Evolutionary conservation across 2,329 filamentous ascomycete genomes (phyloP).

Genomic region (Fusarium ambrosium): DNA sequence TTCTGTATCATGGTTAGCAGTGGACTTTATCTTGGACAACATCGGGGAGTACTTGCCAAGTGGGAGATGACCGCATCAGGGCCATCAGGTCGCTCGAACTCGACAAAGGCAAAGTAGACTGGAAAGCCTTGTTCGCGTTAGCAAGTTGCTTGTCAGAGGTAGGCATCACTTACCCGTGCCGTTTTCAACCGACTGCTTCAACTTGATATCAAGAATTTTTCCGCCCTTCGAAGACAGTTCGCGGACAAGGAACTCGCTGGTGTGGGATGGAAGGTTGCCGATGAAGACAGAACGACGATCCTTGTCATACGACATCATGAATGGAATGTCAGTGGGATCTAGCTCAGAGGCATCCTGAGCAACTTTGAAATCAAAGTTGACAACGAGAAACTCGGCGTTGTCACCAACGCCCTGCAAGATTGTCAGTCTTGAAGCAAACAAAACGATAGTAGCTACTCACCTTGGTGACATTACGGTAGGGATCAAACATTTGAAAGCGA

Average conservation of each 20-base stretch:
- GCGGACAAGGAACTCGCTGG: slow-evolving; percentile 54
- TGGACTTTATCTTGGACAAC: not conserved
- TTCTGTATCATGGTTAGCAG: slow-evolving; percentile 46
- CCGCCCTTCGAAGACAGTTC: slow-evolving; percentile 56
- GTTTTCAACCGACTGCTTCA: slow-evolving; percentile 10
- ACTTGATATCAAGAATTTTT: slow-evolving; percentile 46
- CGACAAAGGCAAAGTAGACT: slow-evolving; percentile 55
- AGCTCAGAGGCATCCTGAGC: slow-evolving; percentile 17
- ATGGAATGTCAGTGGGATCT: slow-evolving; percentile 10
- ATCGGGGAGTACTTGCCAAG: slow-evolving; percentile 51
- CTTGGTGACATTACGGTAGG: slow-evolving; percentile 61
- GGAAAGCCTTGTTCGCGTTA: slow-evolving; percentile 35
- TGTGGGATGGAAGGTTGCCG: slow-evolving; percentile 58
- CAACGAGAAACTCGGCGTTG: slow-evolving; percentile 13
- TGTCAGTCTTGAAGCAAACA: not conserved
- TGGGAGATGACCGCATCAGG: slow-evolving; percentile 54
- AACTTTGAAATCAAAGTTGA: slow-evolving; percentile 25
- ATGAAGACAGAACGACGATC: slow-evolving; percentile 64
- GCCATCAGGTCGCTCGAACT: slow-evolving; percentile 55
- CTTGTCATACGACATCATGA: slow-evolving; percentile 54
- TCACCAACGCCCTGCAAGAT: not conserved
- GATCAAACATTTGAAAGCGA: slow-evolving; percentile 65
- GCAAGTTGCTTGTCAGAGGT: not conserved
- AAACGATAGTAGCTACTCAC: slow-evolving; percentile 52
- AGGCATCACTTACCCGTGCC: slow-evolving; percentile 28